Conservation (phyloP, 306 rosid species). For the Dryas alaskensis region DNA sequence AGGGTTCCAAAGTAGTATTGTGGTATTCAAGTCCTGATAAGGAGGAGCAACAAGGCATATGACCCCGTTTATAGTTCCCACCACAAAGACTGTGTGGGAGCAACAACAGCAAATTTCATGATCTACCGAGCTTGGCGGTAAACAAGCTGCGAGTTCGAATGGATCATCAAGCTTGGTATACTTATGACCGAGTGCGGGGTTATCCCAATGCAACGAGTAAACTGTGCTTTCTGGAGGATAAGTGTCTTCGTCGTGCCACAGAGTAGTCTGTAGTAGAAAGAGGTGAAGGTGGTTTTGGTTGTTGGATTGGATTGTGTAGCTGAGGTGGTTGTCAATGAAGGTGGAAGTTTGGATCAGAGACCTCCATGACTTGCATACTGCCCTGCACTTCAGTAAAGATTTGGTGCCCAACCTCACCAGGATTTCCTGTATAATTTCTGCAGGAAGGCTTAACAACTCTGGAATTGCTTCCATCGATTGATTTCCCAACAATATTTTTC, state of each 20-base stretch:
- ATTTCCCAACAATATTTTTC: no score
- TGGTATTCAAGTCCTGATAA: no score
- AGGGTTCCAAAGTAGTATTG: neutral
- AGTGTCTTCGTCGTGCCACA: no score
- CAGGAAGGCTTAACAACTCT: neutral
- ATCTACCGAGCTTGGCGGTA: no score
- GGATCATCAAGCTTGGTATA: neutral
- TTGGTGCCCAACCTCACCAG: neutral
- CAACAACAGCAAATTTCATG: neutral
- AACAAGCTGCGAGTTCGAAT: neutral
- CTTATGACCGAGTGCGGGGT: neutral
- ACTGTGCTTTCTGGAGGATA: no score
- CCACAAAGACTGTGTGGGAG: neutral
- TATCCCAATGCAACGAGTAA: neutral
- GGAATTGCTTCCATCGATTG: no score
- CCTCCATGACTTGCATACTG: neutral
- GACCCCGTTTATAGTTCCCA: neutral
- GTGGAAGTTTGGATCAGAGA: neutral
- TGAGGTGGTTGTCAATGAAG: neutral
- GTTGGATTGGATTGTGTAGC: neutral
- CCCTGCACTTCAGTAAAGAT: neutral
- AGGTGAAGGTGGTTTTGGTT: neutral
- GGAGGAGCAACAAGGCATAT: neutral
- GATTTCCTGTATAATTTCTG: neutral
- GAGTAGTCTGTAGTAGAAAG: neutral